Base-by-base conservation (phyloP, 208 protist species). In the Strigomonas culicis region DNA sequence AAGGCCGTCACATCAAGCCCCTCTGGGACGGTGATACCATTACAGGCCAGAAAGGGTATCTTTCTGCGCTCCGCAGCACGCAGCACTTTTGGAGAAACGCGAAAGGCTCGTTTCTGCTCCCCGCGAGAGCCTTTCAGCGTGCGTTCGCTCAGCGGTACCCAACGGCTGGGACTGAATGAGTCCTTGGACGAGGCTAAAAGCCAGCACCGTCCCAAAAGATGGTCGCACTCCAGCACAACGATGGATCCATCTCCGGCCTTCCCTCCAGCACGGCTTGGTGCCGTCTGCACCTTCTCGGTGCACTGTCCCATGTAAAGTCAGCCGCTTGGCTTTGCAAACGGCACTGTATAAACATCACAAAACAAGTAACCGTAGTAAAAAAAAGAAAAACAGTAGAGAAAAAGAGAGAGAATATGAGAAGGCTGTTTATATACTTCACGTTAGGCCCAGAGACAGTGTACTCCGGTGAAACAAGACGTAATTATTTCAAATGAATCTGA, bases 111-210 rank as follows among this genome's bases (percentile, higher is more conserved):
- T 39, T 39, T 43, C 17, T 62, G n/a, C 2, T 30, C 2, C 0
- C 46, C 30, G 19, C 65, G 32, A 0, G n/a, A 10, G 1, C 52
- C 53, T 0, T 44, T 8, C 17, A 30, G 30, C 2, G 46, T 70
- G 24, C 15, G 15, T 6, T 39, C 21, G 19, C 34, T 55, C 4
- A 68, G 28, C 17, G 63, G 49, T 27, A 79, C 67, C 68, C 67
- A 77, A 2, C 67, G 56, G 30, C 74, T 84, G 0, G 74, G 78
- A 34, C 70, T 77, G 51, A 80, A 63, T 0, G 56, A 66, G 21
- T 63, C 53, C 0, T 25, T 7, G 1, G 63, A 58, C 8, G 63
- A 44, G 0, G 71, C 49, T 0, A 76, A 55, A n/a, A 78, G 62
- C 68, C 74, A 84, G 31, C 74, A 73, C 22, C 59, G 1, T 11